Evolutionary conservation across 2,329 filamentous ascomycete genomes (phyloP).

Genomic region (Plectosphaerella cucumerina): DNA sequence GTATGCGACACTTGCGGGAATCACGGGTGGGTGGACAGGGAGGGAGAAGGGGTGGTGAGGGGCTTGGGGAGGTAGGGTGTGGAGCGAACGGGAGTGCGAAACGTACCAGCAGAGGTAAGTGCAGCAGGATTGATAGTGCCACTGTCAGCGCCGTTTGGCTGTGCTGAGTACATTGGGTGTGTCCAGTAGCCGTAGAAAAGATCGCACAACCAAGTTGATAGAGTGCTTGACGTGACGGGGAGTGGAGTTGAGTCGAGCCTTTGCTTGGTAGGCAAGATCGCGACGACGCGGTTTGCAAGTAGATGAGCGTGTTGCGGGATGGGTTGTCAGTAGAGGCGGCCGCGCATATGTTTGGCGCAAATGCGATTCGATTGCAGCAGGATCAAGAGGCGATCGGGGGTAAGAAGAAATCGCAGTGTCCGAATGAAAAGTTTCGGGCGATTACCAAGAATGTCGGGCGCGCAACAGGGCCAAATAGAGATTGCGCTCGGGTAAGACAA

Average conservation of each 20-base stretch:
- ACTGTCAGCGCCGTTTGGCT: constrained; percentile 73
- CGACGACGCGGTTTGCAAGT: constrained; percentile 22
- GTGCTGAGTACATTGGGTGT: constrained; percentile 50
- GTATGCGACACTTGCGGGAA: background rate
- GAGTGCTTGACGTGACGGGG: constrained; percentile 51
- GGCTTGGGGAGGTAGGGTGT: constrained; percentile 4
- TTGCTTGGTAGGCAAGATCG: constrained; percentile 26
- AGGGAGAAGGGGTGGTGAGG: constrained; percentile 5
- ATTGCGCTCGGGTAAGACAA: background rate
- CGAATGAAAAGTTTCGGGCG: background rate
- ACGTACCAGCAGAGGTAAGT: constrained; percentile 73
- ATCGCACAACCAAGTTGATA: constrained; percentile 24
- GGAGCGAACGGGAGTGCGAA: constrained; percentile 16
- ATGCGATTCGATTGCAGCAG: constrained; percentile 17
- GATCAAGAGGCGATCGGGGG: background rate
- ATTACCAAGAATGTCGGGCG: background rate
- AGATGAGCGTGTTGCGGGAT: constrained; percentile 33
- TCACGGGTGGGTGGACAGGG: constrained; percentile 8
- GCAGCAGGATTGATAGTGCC: constrained; percentile 89
- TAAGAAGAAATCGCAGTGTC: background rate
- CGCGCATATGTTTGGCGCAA: constrained; percentile 48
- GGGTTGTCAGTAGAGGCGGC: constrained; percentile 40
- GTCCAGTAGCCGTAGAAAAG: constrained; percentile 21
- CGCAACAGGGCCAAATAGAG: background rate
- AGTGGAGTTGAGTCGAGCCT: constrained; percentile 51